Base-by-base conservation (phyloP, 2,329 filamentous ascomycete genomes). In the Aspergillus sp. region DNA sequence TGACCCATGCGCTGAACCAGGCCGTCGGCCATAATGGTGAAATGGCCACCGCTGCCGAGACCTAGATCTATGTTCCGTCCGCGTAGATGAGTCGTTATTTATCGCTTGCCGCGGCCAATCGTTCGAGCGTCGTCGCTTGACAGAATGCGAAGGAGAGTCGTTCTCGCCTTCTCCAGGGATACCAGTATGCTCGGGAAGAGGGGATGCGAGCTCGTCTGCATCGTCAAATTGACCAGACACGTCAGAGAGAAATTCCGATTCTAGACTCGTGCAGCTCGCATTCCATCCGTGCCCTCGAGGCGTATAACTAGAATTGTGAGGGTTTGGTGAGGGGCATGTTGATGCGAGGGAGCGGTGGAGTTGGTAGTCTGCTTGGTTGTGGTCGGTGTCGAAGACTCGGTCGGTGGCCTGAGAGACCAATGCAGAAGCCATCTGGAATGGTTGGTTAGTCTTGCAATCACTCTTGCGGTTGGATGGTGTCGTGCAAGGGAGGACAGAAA, bases 71-170 rank as follows among this genome's bases (percentile, higher is more conserved):
- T 53, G 43, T 34, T 48, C 62, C 54, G 22, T 56, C 63, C 68
- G 43, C 63, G 55, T 23, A 52, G 60, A 49, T 58, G 69, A 66
- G 7, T 71, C 71, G 17, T 48, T 54, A 7, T 56, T 43, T 9
- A 62, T 65, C 7, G 56, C 22, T 19, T 54, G 57, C 5, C 46
- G 57, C 15, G 80, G 80, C 81, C 81, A 83, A 58, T 81, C 78
- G 49, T 77, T 78, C 4, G 76, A 76, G 22, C 80, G 75, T 17
- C 77, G 75, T 50, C 80, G 74, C 66, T 83, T 83, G 11, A 72
- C 71, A 0, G 74, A 76, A 58, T 78, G 76, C 13, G 62, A 68
- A 1, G 68, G 64, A 2, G 69, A 70, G 5, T 63, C 11, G 30
- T 56, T 23, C 3, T 8, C 1, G 13, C 25, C n/a, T 31, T 19